phyloP scores from a whole-genome alignment of 306 rosid genomes.

The Adenanthera pavonina region DNA sequence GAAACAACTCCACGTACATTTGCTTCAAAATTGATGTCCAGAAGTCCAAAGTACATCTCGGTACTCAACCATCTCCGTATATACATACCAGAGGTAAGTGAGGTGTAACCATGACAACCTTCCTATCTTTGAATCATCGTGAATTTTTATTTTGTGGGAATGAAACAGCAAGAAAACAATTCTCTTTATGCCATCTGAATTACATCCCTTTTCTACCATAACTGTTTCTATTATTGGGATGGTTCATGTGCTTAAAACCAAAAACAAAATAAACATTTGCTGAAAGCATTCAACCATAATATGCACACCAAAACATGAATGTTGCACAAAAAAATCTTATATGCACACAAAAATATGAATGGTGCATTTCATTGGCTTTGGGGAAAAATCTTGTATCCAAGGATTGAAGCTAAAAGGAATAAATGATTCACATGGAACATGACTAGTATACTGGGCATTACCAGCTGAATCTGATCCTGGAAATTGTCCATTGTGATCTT shows the following conservation, averaged over 20 bases:
- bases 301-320: not conserved
- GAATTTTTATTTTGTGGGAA: not conserved
- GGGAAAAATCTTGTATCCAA: slow-evolving; percentile 16
- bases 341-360: not conserved
- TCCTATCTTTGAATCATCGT: not conserved
- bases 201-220: not conserved
- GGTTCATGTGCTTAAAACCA: not conserved
- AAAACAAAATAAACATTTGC: not conserved
- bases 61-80: slow-evolving; percentile 95
- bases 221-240: not conserved
- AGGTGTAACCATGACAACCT: slow-evolving; percentile 22
- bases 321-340: not conserved
- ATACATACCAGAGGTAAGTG: slow-evolving; percentile 88
- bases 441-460: slow-evolving; percentile 1
- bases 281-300: slow-evolving; percentile 12
- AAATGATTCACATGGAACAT: slow-evolving; percentile 4
- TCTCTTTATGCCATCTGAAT: not conserved
- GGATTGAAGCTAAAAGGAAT: slow-evolving; percentile 26
- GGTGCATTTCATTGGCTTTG: slow-evolving; percentile 10
- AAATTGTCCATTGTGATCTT: slow-evolving; percentile 12
- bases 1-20: slow-evolving; percentile 71
- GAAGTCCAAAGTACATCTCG: slow-evolving; percentile 99
- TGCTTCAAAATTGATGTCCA: slow-evolving; percentile 85
- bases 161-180: not conserved
- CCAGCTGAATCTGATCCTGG: not conserved